A percentile compares a stretch with the other conserved stretches of the same genome.
phyloP scores from a whole-genome alignment of 345 rosid genomes.

The Aquilaria yunnanensis region DNA sequence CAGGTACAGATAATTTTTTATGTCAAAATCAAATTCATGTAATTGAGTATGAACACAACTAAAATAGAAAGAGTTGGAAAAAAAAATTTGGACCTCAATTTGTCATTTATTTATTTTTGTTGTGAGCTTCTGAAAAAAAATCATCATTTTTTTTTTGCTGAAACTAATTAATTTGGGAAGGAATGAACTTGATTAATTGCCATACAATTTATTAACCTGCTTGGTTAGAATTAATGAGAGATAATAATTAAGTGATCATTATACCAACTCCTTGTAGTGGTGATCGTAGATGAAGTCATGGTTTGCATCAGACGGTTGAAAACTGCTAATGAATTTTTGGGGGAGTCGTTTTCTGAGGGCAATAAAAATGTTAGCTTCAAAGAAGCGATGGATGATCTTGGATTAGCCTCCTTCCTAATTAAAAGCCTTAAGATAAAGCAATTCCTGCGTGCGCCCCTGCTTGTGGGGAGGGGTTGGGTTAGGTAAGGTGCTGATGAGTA shows the following conservation, averaged over 20 bases:
- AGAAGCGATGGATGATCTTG: slow-evolving; percentile 16
- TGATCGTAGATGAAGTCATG: slow-evolving; percentile 33
- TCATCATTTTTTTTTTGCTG: not conserved
- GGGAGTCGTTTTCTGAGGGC: slow-evolving; percentile 38
- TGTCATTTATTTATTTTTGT: not conserved
- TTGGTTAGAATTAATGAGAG: not conserved
- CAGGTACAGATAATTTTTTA: too few species aligned
- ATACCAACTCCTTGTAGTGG: slow-evolving; percentile 34
- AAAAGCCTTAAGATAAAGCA: too few species aligned
- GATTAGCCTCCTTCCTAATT: too few species aligned
- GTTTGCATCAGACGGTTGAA: slow-evolving; percentile 30
- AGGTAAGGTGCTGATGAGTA: too few species aligned
- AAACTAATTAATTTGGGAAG: too few species aligned
- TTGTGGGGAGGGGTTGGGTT: too few species aligned
- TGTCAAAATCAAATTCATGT: too few species aligned
- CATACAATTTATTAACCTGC: not conserved
- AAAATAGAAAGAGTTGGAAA: too few species aligned
- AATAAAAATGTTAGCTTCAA: slow-evolving; percentile 30
- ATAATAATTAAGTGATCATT: slow-evolving; percentile 9
- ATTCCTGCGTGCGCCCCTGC: too few species aligned
- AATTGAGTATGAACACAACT: too few species aligned
- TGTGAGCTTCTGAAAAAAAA: not conserved
- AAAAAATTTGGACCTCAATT: too few species aligned
- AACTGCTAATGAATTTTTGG: slow-evolving; percentile 5
- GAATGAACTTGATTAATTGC: too few species aligned